Evolutionary conservation across 2,329 filamentous ascomycete genomes (phyloP).

Genomic region (Phialocephala sp.): DNA sequence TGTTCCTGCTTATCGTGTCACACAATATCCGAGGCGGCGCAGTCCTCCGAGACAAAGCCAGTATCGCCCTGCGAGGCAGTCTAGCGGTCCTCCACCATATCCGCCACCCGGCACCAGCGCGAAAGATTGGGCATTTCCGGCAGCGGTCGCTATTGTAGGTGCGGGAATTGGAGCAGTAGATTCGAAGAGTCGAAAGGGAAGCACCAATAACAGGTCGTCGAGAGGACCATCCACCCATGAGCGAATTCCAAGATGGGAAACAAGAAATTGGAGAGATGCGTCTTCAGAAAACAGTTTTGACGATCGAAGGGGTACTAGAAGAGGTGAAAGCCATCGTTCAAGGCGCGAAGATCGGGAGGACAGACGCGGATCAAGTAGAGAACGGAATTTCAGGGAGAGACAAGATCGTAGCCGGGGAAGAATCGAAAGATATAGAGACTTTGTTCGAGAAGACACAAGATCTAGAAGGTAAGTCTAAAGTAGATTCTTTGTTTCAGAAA

Average conservation of each 20-base stretch:
- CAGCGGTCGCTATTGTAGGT: background rate
- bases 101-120: background rate
- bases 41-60: background rate
- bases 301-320: too few relatives aligned
- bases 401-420: too few relatives aligned
- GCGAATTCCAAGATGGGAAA: background rate
- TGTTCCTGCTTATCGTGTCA: background rate
- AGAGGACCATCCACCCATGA: background rate
- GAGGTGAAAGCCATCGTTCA: too few relatives aligned
- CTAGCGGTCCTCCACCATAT: background rate
- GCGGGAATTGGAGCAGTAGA: background rate
- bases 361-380: too few relatives aligned
- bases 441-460: too few relatives aligned
- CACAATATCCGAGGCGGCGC: background rate
- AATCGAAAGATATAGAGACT: too few relatives aligned
- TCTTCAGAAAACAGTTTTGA: background rate
- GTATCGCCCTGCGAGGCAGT: background rate
- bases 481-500: too few relatives aligned
- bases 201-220: background rate
- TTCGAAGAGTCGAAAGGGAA: background rate
- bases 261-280: background rate
- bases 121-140: constrained; percentile 1
- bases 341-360: too few relatives aligned
- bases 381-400: too few relatives aligned
- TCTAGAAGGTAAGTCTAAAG: too few relatives aligned